Evolutionary conservation across 306 rosid species (phyloP).

Genomic region (Vicia faba): DNA sequence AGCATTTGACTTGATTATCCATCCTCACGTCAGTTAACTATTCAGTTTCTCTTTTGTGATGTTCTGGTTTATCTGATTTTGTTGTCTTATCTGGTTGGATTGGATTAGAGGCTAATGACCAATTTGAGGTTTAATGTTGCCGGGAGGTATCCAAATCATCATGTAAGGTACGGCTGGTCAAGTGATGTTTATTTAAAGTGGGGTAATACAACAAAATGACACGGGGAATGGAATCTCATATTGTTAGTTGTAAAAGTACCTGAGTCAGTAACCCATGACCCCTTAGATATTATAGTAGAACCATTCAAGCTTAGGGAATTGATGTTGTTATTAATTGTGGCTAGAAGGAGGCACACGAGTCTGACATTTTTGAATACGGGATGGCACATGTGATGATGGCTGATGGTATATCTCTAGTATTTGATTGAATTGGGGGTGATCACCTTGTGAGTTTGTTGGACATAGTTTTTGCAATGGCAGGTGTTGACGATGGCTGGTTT

Average conservation of each 20-base stretch:
- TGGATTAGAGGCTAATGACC: neutral
- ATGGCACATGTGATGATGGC: neutral
- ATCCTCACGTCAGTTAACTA: neutral
- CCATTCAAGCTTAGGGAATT: neutral
- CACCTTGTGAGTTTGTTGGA: neutral
- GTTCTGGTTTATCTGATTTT: neutral
- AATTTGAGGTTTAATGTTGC: neutral
- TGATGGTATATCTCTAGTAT: neutral
- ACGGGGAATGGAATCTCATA: neutral
- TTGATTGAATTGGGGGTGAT: neutral
- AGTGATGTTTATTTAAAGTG: neutral
- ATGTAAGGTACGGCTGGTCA: neutral
- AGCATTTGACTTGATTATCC: neutral
- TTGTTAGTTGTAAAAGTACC: neutral
- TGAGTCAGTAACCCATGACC: neutral
- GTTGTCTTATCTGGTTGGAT: neutral
- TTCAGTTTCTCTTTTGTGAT: neutral
- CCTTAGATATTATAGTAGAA: slow-evolving; percentile 3
- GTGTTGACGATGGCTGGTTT: neutral
- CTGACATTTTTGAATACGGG: neutral
- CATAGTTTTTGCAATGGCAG: neutral
- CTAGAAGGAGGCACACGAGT: neutral
- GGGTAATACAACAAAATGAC: neutral
- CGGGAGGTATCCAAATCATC: neutral
- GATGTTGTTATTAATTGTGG: neutral